Evolutionary conservation across 2,329 filamentous ascomycete genomes (phyloP).

Genomic region (Paraconiothyrium sp.): DNA sequence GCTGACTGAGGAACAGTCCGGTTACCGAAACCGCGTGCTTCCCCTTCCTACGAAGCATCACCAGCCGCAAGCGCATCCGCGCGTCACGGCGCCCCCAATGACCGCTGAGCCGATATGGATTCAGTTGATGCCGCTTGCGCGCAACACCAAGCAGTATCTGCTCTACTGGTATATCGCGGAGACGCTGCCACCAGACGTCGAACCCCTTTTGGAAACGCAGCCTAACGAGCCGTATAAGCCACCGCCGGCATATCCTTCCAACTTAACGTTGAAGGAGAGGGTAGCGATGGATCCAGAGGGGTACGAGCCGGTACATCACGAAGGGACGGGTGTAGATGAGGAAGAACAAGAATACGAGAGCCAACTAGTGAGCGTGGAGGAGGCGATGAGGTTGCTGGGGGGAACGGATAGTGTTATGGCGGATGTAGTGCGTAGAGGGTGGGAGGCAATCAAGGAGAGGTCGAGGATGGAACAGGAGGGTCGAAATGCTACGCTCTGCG

Average conservation of each 20-base stretch:
- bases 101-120: constrained; percentile 58
- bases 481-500: neutral
- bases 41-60: constrained; percentile 56
- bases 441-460: constrained; percentile 54
- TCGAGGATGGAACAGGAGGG: constrained; percentile 35
- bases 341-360: constrained; percentile 57
- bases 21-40: constrained; percentile 60
- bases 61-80: constrained; percentile 53
- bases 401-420: constrained; percentile 52
- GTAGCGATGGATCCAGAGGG: constrained; percentile 51
- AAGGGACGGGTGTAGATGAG: constrained; percentile 59
- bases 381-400: constrained; percentile 53
- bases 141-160: constrained; percentile 51
- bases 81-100: constrained; percentile 32
- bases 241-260: constrained; percentile 49
- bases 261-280: constrained; percentile 50
- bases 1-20: constrained; percentile 43
- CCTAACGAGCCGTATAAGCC: constrained; percentile 44
- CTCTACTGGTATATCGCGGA: constrained; percentile 60
- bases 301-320: constrained; percentile 58
- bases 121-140: constrained; percentile 53
- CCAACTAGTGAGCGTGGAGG: constrained; percentile 53
- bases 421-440: constrained; percentile 58
- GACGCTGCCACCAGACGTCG: constrained; percentile 53
- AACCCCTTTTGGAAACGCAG: constrained; percentile 35